Evolutionary conservation across 371 early-diverging fungal genomes (phyloP), one percentile per base, ranked within the genome.

Genomic region (Capniomyces stellatus): DNA sequence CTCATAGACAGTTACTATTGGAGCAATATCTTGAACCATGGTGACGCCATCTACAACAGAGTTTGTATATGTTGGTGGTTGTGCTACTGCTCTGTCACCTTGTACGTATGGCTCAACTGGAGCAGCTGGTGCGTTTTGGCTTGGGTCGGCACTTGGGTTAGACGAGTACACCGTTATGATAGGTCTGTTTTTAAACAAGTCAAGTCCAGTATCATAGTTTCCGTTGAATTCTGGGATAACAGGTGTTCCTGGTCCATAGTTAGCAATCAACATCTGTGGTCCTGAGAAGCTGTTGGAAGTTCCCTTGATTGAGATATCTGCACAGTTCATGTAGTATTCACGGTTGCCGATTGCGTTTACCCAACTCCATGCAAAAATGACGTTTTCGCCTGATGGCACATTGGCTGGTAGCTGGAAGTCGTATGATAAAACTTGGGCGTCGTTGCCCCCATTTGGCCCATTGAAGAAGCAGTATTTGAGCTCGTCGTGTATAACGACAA

Each of bases 281-380:
- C 78, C 81, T 0, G 63, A 53, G 58, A 43, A 66, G 46, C 58
- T 57, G 8, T 27, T 25, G 1, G 55, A 35, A 3, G 24, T 24
- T 12, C 75, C 74, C 39, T 63, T 10, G 51, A 82, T 72, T 18
- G 52, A 56, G 19, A 80, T 64, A 31, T 80, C 81, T 21, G 75
- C 73, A 52, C 82, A 80, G 70, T 75, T 75, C 64, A 71, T 71
- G 72, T 83, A 82, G 51, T 68, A 70, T 67, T 79, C 82, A 44
- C 79, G 74, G 63, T 77, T 73, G 10, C 78, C 81, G 24, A 66
- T 55, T 1, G 70, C 67, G 55, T 79, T 81, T 51, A 73, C 69
- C 77, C 80, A 83, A 1, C 71, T 61, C 84, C 83, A 83, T 1
- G 75, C 71, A 58, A 83, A 76, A 23, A 72, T 56, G 8, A 63